Conservation (phyloP, 257 asterid species). For the Coffea canephora region DNA sequence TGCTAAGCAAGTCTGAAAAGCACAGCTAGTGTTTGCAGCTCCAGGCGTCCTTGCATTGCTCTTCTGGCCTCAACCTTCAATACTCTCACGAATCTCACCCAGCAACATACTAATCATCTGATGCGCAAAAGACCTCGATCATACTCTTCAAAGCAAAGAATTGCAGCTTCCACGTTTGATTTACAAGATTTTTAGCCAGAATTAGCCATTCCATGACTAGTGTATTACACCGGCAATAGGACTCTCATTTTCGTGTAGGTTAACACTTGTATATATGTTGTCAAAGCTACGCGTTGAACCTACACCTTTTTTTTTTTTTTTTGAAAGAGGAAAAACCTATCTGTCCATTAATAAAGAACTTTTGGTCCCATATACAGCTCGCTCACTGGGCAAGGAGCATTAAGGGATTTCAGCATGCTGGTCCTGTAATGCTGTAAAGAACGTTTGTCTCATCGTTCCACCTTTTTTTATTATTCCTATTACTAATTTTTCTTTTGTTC, state of each 20-base stretch:
- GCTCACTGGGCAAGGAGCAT: neutral
- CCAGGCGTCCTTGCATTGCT: neutral
- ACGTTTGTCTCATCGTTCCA: slow-evolving; percentile 9
- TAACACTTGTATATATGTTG: neutral
- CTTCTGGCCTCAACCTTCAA: neutral
- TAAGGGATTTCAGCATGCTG: neutral
- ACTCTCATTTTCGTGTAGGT: neutral
- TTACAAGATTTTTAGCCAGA: neutral
- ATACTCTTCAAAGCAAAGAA: neutral
- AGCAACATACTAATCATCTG: neutral
- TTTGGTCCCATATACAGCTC: neutral
- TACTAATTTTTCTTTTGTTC: neutral
- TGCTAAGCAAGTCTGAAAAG: slow-evolving; percentile 4
- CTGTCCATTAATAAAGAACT: neutral
- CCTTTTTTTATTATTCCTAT: too few species aligned
- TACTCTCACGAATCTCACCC: neutral
- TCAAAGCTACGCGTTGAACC: neutral
- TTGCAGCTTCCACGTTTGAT: neutral
- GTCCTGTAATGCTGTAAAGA: neutral
- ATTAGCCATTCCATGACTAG: neutral
- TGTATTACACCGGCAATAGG: neutral
- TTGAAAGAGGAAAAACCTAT: too few species aligned
- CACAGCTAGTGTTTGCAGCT: neutral
- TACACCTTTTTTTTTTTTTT: too few species aligned
- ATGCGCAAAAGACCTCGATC: neutral